Conservation (phyloP, 495 filamentous ascomycete species). For the Penicillium macrosclerotiorum region DNA sequence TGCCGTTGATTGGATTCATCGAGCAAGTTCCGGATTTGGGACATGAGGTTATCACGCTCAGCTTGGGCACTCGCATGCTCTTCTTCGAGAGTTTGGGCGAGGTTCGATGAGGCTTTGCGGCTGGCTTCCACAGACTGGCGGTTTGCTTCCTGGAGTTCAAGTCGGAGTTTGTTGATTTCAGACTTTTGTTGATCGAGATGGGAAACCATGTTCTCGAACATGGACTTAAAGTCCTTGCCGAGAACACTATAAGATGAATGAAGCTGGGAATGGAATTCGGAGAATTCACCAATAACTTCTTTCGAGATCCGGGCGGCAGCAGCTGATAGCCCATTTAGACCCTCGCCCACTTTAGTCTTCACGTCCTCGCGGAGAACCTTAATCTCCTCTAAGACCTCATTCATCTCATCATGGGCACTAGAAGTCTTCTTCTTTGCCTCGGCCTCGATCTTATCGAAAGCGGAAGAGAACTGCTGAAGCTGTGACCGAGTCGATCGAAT, state of each 20-base stretch:
- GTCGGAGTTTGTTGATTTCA: slow-evolving; percentile 69
- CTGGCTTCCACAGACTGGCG: slow-evolving; percentile 63
- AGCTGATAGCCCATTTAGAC: slow-evolving; percentile 76
- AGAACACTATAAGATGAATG: slow-evolving; percentile 84
- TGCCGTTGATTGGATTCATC: slow-evolving; percentile 71
- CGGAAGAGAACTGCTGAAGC: slow-evolving; percentile 61
- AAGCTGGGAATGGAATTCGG: slow-evolving; percentile 77
- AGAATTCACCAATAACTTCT: slow-evolving; percentile 85
- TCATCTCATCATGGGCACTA: slow-evolving; percentile 81
- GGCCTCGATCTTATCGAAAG: slow-evolving; percentile 63
- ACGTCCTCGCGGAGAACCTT: slow-evolving; percentile 82
- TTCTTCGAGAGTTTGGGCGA: slow-evolving; percentile 72
- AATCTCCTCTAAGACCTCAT: slow-evolving; percentile 86
- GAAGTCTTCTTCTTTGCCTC: slow-evolving; percentile 67
- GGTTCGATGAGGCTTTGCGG: slow-evolving; percentile 57
- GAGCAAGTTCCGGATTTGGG: slow-evolving; percentile 72
- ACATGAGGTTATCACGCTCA: slow-evolving; percentile 71
- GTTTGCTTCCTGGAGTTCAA: slow-evolving; percentile 67
- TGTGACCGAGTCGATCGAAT: slow-evolving; percentile 64
- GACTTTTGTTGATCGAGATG: slow-evolving; percentile 73
- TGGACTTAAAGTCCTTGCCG: slow-evolving; percentile 80
- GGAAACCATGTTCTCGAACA: slow-evolving; percentile 76
- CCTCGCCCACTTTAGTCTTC: slow-evolving; percentile 79
- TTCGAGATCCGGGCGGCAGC: slow-evolving; percentile 86
- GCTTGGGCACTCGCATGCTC: slow-evolving; percentile 70